phyloP scores from a whole-genome alignment of 2,329 filamentous ascomycete species.

The Beauveria brongniartii region DNA sequence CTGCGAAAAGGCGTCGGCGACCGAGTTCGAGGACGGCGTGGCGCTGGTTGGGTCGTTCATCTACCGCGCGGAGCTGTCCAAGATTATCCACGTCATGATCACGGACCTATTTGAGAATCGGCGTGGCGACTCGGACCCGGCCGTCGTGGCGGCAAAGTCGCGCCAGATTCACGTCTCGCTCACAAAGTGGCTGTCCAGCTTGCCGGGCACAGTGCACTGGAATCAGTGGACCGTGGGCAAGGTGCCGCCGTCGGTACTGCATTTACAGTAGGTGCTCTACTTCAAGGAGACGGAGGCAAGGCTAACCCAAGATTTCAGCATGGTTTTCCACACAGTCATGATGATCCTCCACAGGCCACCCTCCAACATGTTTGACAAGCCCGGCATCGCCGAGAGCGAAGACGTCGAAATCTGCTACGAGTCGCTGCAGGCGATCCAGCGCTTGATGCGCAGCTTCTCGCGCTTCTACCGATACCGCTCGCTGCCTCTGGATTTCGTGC shows the following conservation, averaged over 20 bases:
- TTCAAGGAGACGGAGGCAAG: too few species aligned
- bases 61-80: conserved; percentile 39
- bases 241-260: conserved; percentile 37
- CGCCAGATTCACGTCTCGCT: conserved; percentile 38
- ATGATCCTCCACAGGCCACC: conserved; percentile 43
- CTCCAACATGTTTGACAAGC: conserved; percentile 32
- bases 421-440: conserved; percentile 36
- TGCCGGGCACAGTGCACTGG: conserved; percentile 41
- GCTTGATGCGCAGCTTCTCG: conserved; percentile 35
- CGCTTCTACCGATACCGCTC: conserved; percentile 35
- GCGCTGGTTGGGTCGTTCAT: conserved; percentile 36
- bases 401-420: conserved; percentile 43
- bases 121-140: conserved; percentile 30
- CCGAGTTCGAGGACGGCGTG: conserved; percentile 38
- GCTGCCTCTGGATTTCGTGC: conserved; percentile 40
- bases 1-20: conserved; percentile 33
- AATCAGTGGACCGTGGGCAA: conserved; percentile 41
- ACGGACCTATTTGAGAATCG: conserved; percentile 43
- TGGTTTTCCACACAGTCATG: conserved; percentile 43
- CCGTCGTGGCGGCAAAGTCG: conserved; percentile 33
- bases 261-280: conserved; percentile 31
- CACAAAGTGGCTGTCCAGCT: conserved; percentile 36
- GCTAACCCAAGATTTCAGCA: conserved; percentile 17
- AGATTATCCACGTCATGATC: conserved; percentile 42
- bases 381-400: conserved; percentile 31